phyloP scores from a whole-genome alignment of 331 rosid species.

The Acacia concinna region DNA sequence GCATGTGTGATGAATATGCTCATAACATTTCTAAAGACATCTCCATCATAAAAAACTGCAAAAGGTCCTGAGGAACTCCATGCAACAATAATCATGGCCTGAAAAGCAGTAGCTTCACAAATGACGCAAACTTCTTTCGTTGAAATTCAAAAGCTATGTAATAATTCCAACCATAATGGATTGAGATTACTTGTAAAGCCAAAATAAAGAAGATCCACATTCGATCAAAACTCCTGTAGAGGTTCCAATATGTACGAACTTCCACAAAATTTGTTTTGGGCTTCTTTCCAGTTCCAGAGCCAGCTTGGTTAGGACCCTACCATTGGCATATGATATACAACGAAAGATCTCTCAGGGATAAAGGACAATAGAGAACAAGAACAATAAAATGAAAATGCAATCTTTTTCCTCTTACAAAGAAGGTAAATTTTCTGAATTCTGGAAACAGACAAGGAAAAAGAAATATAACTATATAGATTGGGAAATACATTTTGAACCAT shows the following conservation, averaged over 20 bases:
- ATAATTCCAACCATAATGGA: constrained; percentile 8
- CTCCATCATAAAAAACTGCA: constrained; percentile 60
- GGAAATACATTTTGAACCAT: neutral
- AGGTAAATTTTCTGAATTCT: neutral
- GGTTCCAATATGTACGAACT: constrained; percentile 88
- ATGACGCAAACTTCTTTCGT: constrained; percentile 28
- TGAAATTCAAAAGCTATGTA: constrained; percentile 10
- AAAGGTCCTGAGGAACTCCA: constrained; percentile 86
- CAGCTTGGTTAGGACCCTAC: constrained; percentile 61
- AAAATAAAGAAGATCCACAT: constrained; percentile 97
- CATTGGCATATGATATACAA: constrained; percentile 35
- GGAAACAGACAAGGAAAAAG: neutral
- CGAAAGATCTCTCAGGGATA: neutral
- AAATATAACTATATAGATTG: neutral
- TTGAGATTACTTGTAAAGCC: constrained; percentile 83
- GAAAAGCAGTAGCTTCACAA: constrained; percentile 38
- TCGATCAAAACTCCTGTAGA: constrained; percentile 93
- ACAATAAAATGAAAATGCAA: neutral
- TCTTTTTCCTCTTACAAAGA: neutral
- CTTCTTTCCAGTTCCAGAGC: constrained; percentile 66
- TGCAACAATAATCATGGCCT: constrained; percentile 93
- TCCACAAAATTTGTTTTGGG: constrained; percentile 97
- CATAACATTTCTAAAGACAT: constrained; percentile 74
- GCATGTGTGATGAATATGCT: constrained; percentile 87
- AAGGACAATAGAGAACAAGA: neutral